Conservation (phyloP, 768 basidiomycete species). For the Tubosaeta sp. region DNA sequence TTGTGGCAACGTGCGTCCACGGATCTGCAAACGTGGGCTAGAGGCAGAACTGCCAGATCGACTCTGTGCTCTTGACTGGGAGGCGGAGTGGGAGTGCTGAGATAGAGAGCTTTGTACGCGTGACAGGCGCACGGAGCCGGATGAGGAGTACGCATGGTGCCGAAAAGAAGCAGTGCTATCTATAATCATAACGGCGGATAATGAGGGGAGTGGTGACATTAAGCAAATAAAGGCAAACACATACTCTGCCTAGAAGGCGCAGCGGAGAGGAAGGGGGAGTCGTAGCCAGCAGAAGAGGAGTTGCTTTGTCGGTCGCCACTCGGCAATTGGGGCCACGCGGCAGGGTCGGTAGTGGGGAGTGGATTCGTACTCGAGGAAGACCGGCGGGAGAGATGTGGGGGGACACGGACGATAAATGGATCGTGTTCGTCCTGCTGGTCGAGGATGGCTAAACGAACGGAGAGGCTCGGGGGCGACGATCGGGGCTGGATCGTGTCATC, state of each 20-base stretch:
- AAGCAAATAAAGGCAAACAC: conserved; percentile 23
- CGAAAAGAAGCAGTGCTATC: conserved; percentile 28
- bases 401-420: conserved; percentile 42
- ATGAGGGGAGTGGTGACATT: conserved; percentile 6
- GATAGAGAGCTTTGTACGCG: conserved; percentile 36
- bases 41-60: conserved; percentile 45
- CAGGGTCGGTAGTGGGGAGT: conserved; percentile 15
- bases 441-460: conserved; percentile 19
- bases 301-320: conserved; percentile 20
- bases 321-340: conserved; percentile 18
- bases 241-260: conserved; percentile 35
- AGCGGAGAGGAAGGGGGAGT: conserved; percentile 24
- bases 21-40: conserved; percentile 40
- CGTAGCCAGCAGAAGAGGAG: conserved; percentile 37
- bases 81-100: conserved; percentile 30
- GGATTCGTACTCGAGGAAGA: conserved; percentile 24
- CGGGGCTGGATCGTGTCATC: conserved; percentile 16
- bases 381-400: conserved; percentile 30
- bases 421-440: conserved; percentile 33
- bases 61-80: conserved; percentile 45
- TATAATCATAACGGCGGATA: conserved; percentile 4
- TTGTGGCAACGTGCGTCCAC: conserved; percentile 39
- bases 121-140: conserved; percentile 29
- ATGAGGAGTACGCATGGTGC: conserved; percentile 27
- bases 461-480: conserved; percentile 17